phyloP scores from a whole-genome alignment of 306 rosid species.

The Lathyrus sativus region DNA sequence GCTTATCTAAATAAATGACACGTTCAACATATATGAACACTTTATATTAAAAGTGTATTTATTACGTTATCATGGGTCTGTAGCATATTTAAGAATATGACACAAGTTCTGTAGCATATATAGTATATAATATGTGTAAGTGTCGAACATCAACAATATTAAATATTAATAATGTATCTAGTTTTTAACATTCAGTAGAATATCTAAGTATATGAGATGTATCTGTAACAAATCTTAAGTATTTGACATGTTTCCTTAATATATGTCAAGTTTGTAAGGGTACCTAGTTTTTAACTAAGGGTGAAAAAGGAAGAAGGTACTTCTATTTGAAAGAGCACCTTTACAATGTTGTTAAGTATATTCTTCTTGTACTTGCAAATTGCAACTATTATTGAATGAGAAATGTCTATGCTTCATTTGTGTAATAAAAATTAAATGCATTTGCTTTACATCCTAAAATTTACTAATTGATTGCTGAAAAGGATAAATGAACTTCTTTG shows the following conservation, averaged over 20 bases:
- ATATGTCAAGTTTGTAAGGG: constrained; percentile 7
- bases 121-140: too few species aligned
- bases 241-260: neutral
- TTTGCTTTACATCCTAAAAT: neutral
- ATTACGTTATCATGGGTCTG: neutral
- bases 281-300: constrained; percentile 2
- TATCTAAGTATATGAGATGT: neutral
- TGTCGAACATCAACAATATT: neutral
- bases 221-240: too few species aligned
- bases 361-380: constrained; percentile 23
- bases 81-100: neutral
- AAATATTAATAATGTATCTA: neutral
- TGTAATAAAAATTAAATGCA: constrained; percentile 3
- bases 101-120: neutral
- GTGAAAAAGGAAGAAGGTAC: too few species aligned
- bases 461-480: neutral
- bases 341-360: constrained; percentile 5
- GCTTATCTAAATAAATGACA: too few species aligned
- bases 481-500: neutral
- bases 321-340: neutral
- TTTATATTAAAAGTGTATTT: neutral
- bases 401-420: constrained; percentile 5
- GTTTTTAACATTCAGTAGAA: neutral
- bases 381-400: constrained; percentile 30
- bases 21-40: neutral